These are phyloP conservation scores for Exophiala oligosperma DNA, from an alignment of 2,329 filamentous ascomycete species.

Conservation along the genomic window DNA sequence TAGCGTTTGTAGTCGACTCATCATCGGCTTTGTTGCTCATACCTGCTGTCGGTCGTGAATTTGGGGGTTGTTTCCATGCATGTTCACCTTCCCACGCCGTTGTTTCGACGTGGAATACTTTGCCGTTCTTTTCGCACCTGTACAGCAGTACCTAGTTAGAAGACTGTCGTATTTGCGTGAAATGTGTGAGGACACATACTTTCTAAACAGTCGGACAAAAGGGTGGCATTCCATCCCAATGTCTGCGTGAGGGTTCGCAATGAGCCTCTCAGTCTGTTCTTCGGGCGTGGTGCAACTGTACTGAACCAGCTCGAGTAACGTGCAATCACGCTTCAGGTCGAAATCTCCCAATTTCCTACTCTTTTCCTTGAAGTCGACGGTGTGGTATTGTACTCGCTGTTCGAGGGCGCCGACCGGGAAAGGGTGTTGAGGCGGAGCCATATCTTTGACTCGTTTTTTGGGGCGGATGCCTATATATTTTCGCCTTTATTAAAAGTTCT, in stretches of 20 bases:
- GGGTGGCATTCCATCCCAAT: slow-evolving; percentile 46
- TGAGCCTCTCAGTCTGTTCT: slow-evolving; percentile 28
- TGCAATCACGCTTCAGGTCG: slow-evolving; percentile 53
- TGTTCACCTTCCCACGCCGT: slow-evolving; percentile 58
- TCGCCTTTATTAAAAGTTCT: background rate
- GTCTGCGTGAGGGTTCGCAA: slow-evolving; percentile 12
- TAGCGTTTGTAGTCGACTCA: slow-evolving; percentile 2
- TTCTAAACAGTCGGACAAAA: slow-evolving; percentile 25
- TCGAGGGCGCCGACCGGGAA: slow-evolving; percentile 56
- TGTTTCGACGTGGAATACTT: slow-evolving; percentile 58
- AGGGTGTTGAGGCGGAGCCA: slow-evolving; percentile 57
- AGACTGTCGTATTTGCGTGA: background rate
- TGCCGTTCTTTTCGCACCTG: slow-evolving; percentile 25
- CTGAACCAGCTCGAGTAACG: slow-evolving; percentile 61
- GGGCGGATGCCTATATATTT: background rate
- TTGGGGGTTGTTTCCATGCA: slow-evolving; percentile 35
- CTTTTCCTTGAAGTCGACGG: slow-evolving; percentile 49
- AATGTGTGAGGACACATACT: slow-evolving; percentile 8
- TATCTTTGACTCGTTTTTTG: slow-evolving; percentile 30
- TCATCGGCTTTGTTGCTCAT: slow-evolving; percentile 3
- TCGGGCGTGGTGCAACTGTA: slow-evolving; percentile 60
- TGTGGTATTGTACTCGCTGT: slow-evolving; percentile 49
- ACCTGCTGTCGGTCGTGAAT: background rate
- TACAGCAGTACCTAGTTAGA: background rate
- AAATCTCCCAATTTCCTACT: slow-evolving; percentile 54